phyloP scores from a whole-genome alignment of 202 grass and related monocot genomes.

The Setaria viridis region DNA sequence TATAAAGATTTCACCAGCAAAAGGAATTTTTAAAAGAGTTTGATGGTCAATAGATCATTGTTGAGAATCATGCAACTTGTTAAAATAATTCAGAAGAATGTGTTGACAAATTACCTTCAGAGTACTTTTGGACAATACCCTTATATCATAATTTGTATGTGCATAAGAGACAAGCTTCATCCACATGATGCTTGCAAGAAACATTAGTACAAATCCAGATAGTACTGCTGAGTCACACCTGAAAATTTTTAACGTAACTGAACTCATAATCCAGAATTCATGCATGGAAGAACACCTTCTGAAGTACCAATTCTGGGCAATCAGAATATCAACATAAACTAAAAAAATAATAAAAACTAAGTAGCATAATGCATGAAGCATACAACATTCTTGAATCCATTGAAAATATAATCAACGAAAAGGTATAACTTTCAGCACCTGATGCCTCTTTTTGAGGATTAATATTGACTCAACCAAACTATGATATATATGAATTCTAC shows the following conservation, averaged over 20 bases:
- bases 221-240: slow-evolving; percentile 94
- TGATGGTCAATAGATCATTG: background rate
- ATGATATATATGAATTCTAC: background rate
- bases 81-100: slow-evolving; percentile 11
- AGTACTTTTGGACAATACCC: slow-evolving; percentile 65
- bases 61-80: background rate
- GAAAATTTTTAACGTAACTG: slow-evolving; percentile 33
- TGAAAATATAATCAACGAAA: background rate
- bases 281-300: slow-evolving; percentile 18
- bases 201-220: slow-evolving; percentile 88
- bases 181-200: slow-evolving; percentile 88
- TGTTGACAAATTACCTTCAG: slow-evolving; percentile 66
- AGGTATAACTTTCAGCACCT: background rate
- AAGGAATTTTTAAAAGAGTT: slow-evolving; percentile 2
- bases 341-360: background rate
- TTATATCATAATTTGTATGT: slow-evolving; percentile 99
- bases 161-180: slow-evolving; percentile 97
- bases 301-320: slow-evolving; percentile 7
- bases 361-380: background rate
- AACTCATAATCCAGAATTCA: slow-evolving; percentile 29
- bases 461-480: background rate
- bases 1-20: background rate
- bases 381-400: background rate
- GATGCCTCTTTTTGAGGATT: background rate
- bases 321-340: slow-evolving; percentile 4